These are phyloP conservation scores for Clavispora santaluciae DNA, from an alignment of 805 yeast species.

Conservation along the genomic window DNA sequence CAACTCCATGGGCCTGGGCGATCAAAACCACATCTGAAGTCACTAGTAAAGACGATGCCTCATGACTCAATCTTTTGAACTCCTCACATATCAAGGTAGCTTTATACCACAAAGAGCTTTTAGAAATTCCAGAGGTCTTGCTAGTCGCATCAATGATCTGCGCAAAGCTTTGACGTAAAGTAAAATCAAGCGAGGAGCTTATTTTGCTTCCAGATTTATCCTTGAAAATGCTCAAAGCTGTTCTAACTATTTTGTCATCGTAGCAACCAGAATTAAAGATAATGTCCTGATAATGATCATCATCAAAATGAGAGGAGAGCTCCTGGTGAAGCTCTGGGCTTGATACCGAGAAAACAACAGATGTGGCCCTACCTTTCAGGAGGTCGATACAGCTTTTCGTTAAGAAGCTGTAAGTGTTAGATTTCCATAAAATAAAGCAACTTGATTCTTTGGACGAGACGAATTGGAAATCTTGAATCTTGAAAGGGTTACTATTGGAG, in stretches of 20 bases:
- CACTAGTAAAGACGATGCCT: slow-evolving; percentile 43
- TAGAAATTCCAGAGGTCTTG: slow-evolving; percentile 21
- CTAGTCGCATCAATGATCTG: slow-evolving; percentile 6
- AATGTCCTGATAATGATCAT: slow-evolving; percentile 36
- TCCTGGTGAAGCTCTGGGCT: slow-evolving; percentile 8
- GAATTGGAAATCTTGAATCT: slow-evolving; percentile 12
- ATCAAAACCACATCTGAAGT: slow-evolving; percentile 14
- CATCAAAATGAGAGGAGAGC: slow-evolving; percentile 32
- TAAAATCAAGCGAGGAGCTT: slow-evolving; percentile 3
- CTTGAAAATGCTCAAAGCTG: slow-evolving; percentile 50
- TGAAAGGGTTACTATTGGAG: slow-evolving; percentile 3
- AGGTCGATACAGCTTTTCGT: slow-evolving; percentile 5
- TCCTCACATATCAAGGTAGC: slow-evolving; percentile 72
- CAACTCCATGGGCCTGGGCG: slow-evolving; percentile 31
- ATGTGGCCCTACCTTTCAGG: slow-evolving; percentile 1
- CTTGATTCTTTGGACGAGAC: slow-evolving; percentile 1
- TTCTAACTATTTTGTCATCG: slow-evolving; percentile 43
- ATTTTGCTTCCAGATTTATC: slow-evolving; percentile 28
- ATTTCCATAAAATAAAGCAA: slow-evolving; percentile 53
- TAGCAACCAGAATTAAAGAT: slow-evolving; percentile 49
- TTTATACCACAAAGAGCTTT: slow-evolving; percentile 57
- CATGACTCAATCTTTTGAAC: slow-evolving; percentile 54
- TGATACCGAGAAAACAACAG: slow-evolving; percentile 24
- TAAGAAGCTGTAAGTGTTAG: slow-evolving; percentile 39
- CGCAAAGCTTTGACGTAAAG: slow-evolving; percentile 23